Evolutionary conservation across 2,329 filamentous ascomycete species (phyloP), one percentile per base, ranked within the genome.

Genomic region (Akanthomyces lecanii): DNA sequence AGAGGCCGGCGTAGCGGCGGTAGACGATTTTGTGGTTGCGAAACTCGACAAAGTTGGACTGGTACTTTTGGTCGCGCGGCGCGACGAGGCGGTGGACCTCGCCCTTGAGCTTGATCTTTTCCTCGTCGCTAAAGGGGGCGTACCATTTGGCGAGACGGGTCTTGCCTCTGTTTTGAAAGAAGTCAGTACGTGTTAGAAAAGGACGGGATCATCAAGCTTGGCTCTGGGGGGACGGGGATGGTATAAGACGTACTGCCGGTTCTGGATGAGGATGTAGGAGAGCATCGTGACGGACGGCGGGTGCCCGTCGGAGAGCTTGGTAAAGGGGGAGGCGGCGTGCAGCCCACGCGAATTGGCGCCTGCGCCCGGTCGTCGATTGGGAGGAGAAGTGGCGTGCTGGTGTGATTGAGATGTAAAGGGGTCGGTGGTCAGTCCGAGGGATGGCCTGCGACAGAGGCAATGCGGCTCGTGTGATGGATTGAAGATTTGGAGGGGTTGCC

Each of bases 141-240:
- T 99, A 99, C 94, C 94, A 99, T 81, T 99, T 99, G 68, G 95
- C 95, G 67, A 99, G 85, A 71, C 95, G 90, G 70, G 95, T 99
- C 82, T 99, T 99, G 79, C 95, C 95, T 85, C 94, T 97, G 68
- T 61, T 18, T 36, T 36, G 33, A 8, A 36, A 36, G 21, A 33
- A 18, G 10, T 1, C 3, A 11, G 33, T 11, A 36, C 10, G 30
- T 57, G 55, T 40, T 12, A 52, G 25, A 16, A 30, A 30, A 30
- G 28, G 4, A 30, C 28, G 2, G 28, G 28, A 5, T 30, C 28
- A 2, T 30, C 21, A 21, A 21, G 21, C 21, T 21, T 21, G 21
- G 21, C 21, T 21, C 21, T 1, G 21, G 28, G 28, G 28, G 28
- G 6, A 30, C 28, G 28, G 28, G 21, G 21, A 21, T 21, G 21